phyloP scores from a whole-genome alignment of 148 eudicot genomes.

The Persicaria maculosa region DNA sequence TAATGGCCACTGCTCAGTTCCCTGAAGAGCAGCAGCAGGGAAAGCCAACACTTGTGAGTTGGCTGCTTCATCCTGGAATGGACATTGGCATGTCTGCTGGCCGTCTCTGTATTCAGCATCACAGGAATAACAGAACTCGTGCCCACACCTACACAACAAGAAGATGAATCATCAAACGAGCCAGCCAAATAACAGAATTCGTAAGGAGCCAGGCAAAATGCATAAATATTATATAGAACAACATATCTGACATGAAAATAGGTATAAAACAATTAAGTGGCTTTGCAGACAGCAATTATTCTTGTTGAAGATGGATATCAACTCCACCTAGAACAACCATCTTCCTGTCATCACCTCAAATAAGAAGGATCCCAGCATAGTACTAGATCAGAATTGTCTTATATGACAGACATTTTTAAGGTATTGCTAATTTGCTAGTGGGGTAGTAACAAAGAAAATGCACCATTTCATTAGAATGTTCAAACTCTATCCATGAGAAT shows the following conservation, averaged over 20 bases:
- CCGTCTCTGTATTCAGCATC: constrained; percentile 49
- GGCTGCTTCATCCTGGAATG: constrained; percentile 44
- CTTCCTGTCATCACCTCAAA: background rate
- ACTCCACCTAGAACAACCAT: background rate
- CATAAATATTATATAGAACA: no score
- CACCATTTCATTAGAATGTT: background rate
- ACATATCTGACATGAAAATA: background rate
- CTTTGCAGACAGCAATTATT: background rate
- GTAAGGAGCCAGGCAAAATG: background rate
- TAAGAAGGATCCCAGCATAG: background rate
- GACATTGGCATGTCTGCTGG: constrained; percentile 59
- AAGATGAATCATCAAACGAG: background rate
- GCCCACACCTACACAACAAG: constrained; percentile 47
- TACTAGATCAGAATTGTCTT: background rate
- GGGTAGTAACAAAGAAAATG: background rate
- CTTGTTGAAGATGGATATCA: background rate
- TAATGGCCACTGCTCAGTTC: constrained; percentile 64
- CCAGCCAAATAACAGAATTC: background rate
- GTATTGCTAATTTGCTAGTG: background rate
- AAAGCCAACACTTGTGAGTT: constrained; percentile 19
- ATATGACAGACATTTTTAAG: background rate
- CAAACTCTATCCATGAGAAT: background rate
- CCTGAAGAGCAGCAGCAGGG: constrained; percentile 27
- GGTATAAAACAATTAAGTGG: background rate
- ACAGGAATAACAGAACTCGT: constrained; percentile 75